Percentiles rank a stretch among this genome's conserved stretches.
Conservation (phyloP, 495 filamentous ascomycete species). For the Aspergillus hancockii region DNA sequence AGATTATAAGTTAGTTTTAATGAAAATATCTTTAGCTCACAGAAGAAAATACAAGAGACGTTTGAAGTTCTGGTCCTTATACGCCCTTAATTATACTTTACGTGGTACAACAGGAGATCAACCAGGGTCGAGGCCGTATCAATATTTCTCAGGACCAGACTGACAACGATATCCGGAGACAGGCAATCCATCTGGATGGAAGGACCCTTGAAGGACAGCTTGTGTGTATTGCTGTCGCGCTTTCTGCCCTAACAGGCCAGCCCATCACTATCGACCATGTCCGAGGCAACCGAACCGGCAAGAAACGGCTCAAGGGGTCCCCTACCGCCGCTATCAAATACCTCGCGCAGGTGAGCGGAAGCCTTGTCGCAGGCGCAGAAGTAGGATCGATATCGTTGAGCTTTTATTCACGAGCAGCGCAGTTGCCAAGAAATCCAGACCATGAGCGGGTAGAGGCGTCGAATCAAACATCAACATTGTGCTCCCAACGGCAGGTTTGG, state of each 20-base stretch:
- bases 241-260: constrained; percentile 65
- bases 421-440: constrained; percentile 4
- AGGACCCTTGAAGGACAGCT: constrained; percentile 81
- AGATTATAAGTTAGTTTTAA: background rate
- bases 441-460: background rate
- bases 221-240: constrained; percentile 66
- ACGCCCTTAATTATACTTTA: background rate
- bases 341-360: constrained; percentile 64
- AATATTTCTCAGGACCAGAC: constrained; percentile 1
- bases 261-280: constrained; percentile 69
- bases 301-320: constrained; percentile 70
- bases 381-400: constrained; percentile 56
- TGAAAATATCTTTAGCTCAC: background rate
- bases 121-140: background rate
- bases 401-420: constrained; percentile 42
- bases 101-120: background rate
- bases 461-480: constrained; percentile 34
- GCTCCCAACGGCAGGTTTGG: constrained; percentile 40
- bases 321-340: constrained; percentile 69
- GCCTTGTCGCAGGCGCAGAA: constrained; percentile 53
- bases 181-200: constrained; percentile 58
- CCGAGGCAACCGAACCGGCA: constrained; percentile 62
- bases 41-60: background rate
- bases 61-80: background rate
- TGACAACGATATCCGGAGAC: constrained; percentile 1